These are phyloP conservation scores for Trichosanthes truncata DNA, from an alignment of 306 rosid species.

Conservation along the genomic window DNA sequence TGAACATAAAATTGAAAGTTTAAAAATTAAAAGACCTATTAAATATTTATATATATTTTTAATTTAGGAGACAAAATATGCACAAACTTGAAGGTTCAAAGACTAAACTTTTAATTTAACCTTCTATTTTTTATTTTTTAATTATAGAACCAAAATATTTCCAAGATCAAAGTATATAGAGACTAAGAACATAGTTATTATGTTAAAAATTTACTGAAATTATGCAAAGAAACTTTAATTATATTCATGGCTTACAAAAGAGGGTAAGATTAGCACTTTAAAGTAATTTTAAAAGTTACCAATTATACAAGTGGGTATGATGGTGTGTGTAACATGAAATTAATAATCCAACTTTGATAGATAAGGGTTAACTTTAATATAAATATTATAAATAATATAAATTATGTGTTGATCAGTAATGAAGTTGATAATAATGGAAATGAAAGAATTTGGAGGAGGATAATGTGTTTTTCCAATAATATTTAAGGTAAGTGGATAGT, in stretches of 20 bases:
- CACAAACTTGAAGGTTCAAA: no score
- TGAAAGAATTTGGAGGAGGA: neutral
- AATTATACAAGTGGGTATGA: neutral
- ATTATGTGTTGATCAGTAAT: neutral
- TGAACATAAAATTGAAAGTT: no score
- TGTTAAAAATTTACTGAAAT: neutral
- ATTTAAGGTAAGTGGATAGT: neutral
- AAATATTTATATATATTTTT: no score
- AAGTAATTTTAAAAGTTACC: constrained; percentile 9
- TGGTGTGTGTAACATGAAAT: neutral
- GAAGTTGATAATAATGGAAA: neutral
- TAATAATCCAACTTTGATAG: neutral
- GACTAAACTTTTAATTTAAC: no score
- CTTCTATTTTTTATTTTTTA: no score
- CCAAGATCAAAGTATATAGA: no score
- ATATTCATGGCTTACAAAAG: neutral
- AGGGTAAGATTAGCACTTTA: neutral
- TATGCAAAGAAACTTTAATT: constrained; percentile 1
- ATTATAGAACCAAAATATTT: neutral
- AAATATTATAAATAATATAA: neutral
- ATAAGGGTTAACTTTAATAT: neutral
- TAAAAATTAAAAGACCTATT: no score
- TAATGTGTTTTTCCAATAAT: neutral
- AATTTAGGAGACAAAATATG: no score
- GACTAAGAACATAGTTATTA: neutral